Evolutionary conservation across 768 basidiomycete species (phyloP).

Genomic region (Gyrodon lividus): DNA sequence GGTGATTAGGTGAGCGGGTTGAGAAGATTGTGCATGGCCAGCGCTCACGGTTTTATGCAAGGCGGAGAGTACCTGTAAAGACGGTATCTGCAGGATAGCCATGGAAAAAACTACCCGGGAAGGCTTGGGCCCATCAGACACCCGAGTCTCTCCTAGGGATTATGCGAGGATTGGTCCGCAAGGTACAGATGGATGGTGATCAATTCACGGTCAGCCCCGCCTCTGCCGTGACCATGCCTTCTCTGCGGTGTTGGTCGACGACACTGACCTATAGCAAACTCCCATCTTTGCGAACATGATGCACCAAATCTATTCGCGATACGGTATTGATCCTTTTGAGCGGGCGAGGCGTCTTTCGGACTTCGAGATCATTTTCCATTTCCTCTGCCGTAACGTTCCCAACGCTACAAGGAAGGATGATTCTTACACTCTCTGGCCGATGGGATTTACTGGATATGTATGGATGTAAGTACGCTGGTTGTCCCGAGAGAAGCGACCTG

Average conservation of each 20-base stretch:
- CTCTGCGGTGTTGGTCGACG: background rate
- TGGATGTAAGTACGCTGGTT: constrained; percentile 20
- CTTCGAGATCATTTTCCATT: constrained; percentile 27
- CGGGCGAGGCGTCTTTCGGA: constrained; percentile 13
- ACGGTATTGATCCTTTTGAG: constrained; percentile 27
- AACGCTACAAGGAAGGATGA: constrained; percentile 17
- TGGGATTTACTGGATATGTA: constrained; percentile 27
- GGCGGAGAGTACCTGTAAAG: constrained; percentile 20
- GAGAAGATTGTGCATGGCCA: background rate
- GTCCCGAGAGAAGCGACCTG: constrained; percentile 23
- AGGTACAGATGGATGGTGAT: constrained; percentile 15
- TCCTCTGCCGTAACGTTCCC: constrained; percentile 23
- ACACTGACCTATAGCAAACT: constrained; percentile 9
- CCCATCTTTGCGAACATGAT: constrained; percentile 21
- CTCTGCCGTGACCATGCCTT: background rate
- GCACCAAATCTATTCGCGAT: constrained; percentile 26
- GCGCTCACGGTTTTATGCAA: background rate
- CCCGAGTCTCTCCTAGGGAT: constrained; percentile 20
- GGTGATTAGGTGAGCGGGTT: constrained; percentile 23
- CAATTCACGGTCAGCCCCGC: constrained; percentile 11
- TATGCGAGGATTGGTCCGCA: constrained; percentile 20
- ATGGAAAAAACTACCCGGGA: constrained; percentile 19
- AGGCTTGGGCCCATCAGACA: constrained; percentile 27
- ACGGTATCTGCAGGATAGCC: constrained; percentile 14
- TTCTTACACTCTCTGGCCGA: constrained; percentile 15